Evolutionary conservation across 352 stramenopile genomes (phyloP).

Genomic region (Phytopythium kandeliae): DNA sequence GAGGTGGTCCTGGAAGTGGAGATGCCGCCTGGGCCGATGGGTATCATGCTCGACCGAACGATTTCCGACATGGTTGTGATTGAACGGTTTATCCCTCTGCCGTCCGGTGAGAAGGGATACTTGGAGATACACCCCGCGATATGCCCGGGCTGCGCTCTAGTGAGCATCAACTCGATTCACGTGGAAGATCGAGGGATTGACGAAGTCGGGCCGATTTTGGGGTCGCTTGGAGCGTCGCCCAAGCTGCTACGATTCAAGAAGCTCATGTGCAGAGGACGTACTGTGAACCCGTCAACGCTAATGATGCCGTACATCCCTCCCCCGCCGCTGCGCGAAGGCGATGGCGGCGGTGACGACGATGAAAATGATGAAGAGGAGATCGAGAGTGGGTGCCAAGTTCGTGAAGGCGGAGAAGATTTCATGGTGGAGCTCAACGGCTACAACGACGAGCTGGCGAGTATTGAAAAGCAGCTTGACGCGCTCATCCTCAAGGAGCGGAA

Average conservation of each 20-base stretch:
- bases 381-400: constrained; percentile 4
- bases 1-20: constrained; percentile 84
- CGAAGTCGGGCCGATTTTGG: constrained; percentile 68
- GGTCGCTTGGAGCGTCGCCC: constrained; percentile 35
- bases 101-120: constrained; percentile 60
- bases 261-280: constrained; percentile 65
- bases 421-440: constrained; percentile 42
- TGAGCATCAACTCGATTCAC: constrained; percentile 74
- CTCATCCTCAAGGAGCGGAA: constrained; percentile 42
- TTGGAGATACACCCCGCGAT: constrained; percentile 79
- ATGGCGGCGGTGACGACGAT: constrained; percentile 11
- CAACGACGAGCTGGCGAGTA: constrained; percentile 30
- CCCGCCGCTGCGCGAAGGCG: constrained; percentile 34
- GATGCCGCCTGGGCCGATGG: constrained; percentile 73
- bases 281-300: constrained; percentile 68
- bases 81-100: constrained; percentile 67
- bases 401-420: constrained; percentile 22
- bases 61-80: constrained; percentile 78
- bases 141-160: constrained; percentile 63
- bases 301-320: constrained; percentile 64
- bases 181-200: constrained; percentile 67
- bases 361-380: constrained; percentile 17
- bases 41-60: constrained; percentile 73
- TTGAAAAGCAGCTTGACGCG: constrained; percentile 49
- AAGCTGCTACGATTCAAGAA: constrained; percentile 86